Conservation (phyloP, 306 rosid genomes). For the Citrullus mucosospermus region DNA sequence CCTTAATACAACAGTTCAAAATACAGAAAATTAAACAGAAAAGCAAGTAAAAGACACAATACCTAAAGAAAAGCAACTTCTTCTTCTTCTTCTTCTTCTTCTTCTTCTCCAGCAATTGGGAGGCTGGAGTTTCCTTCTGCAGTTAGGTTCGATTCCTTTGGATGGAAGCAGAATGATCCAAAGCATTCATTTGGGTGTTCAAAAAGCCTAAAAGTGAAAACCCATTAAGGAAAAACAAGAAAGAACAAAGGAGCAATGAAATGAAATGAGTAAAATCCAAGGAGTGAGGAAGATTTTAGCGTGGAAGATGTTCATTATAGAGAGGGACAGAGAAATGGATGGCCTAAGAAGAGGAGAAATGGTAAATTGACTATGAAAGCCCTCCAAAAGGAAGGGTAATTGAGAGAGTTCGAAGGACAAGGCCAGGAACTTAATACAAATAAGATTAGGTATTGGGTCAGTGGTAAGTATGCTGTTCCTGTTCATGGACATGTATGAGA, state of each 20-base stretch:
- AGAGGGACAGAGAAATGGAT: not conserved
- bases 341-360: not conserved
- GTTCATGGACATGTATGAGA: not conserved
- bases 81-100: not conserved
- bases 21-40: not conserved
- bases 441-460: not conserved
- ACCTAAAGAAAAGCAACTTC: not conserved
- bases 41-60: not conserved
- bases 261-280: not conserved
- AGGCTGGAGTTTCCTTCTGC: not conserved
- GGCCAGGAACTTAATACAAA: not conserved
- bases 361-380: not conserved
- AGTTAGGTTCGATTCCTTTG: not conserved
- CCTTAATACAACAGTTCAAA: not conserved
- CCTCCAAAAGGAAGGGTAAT: not conserved
- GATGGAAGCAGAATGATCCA: not conserved
- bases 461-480: not conserved
- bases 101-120: not conserved
- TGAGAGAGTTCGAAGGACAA: not conserved
- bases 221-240: not conserved
- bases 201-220: not conserved
- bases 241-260: not conserved
- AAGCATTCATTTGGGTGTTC: not conserved
- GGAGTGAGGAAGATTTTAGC: not conserved
- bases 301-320: not conserved